A percentile compares a stretch with the other conserved stretches of the same genome.
Conservation (phyloP, 345 rosid species). For the Linum trigynum region DNA sequence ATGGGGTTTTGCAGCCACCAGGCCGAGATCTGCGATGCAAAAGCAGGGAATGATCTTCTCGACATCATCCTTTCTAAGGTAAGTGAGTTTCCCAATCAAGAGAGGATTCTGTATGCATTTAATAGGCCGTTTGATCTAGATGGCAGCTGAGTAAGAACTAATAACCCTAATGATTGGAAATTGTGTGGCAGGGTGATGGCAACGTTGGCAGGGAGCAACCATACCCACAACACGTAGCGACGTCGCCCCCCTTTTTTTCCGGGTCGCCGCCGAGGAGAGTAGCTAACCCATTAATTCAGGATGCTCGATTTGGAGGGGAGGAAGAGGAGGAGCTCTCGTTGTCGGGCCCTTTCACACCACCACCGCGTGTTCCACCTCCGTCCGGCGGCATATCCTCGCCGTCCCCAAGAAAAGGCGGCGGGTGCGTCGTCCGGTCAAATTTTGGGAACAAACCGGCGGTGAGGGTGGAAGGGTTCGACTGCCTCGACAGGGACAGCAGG, state of each 20-base stretch:
- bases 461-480: conserved; percentile 87
- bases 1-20: conserved; percentile 47
- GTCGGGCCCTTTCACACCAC: conserved; percentile 26
- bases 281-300: conserved; percentile 92
- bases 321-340: conserved; percentile 29
- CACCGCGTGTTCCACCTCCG: conserved; percentile 16
- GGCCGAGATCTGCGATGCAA: conserved; percentile 48
- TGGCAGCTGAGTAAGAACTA: background rate
- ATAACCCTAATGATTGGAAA: background rate
- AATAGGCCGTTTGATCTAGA: background rate
- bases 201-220: conserved; percentile 48
- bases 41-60: conserved; percentile 51
- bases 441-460: conserved; percentile 78
- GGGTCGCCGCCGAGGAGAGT: conserved; percentile 99
- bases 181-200: background rate
- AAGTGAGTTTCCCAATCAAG: background rate
- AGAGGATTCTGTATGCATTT: background rate
- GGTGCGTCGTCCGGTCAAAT: conserved; percentile 38
- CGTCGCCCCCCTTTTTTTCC: conserved; percentile 61
- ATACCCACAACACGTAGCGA: conserved; percentile 37
- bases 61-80: conserved; percentile 78
- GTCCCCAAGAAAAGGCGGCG: conserved; percentile 65
- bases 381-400: conserved; percentile 15
- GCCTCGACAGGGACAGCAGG: conserved; percentile 73
- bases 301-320: conserved; percentile 47